Base-by-base conservation (phyloP, 768 basidiomycete genomes). In the Russula vinacea region DNA sequence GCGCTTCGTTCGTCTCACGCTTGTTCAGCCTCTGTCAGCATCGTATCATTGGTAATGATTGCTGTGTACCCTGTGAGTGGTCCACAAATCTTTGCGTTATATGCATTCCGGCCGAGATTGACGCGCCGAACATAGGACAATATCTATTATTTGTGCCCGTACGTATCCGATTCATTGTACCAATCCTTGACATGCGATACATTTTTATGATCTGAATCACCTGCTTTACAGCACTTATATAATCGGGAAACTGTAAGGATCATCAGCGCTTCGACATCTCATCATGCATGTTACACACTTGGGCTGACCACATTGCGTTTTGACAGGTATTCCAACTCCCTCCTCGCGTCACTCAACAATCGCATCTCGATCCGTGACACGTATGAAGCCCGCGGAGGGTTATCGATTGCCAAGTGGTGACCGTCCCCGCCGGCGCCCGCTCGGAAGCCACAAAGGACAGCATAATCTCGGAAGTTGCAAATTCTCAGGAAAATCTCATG, bases 341-440 rank as follows among this genome's bases (percentile, higher is more conserved):
- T 73, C n/a, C 70, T 73, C 29, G 68, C 70, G n/a, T 54, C 68
- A 2, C 65, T 73, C 59, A 72, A 72, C 50, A 62, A 65, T 44
- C 60, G 60, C 42, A 40, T 65, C n/a, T 56, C 60, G 7, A 40
- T 65, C n/a, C 60, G 64, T 10, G 29, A 51, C 2, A 5, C 5
- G 7, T 22, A 13, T 5, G 13, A 22, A 1, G 4, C 26, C 19
- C 44, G 9, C n/a, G 19, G 44, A 32, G 2, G 16, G 50, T 51
- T 9, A 5, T 32, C 8, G 35, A 35, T 35, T 10, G 35, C 10
- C 35, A 35, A 1, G 35, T 35, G 35, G 35, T 35, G 35, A 7
- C 35, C 8, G 8, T 7, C 35, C 35, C 10, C 35, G 10, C 3
- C 6, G 3, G 1, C 35, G 35, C 35, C 10, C 10, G 35, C 35